These are phyloP conservation scores for Wickerhamiella spandovensis DNA, from an alignment of 805 yeast species.

Conservation along the genomic window DNA sequence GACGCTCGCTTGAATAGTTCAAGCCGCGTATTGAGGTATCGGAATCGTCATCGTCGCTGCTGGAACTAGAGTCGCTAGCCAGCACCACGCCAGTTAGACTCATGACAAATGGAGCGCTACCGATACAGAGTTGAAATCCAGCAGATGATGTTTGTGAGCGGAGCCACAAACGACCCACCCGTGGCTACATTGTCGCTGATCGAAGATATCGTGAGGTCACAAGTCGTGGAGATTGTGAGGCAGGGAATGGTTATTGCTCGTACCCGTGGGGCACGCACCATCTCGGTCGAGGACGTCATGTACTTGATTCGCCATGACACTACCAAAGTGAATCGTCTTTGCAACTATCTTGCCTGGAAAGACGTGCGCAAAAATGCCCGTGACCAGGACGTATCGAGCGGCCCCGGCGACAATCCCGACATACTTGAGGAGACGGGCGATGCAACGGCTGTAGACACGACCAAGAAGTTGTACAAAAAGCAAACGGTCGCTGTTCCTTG, in stretches of 20 bases:
- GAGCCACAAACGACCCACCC: conserved; percentile 91
- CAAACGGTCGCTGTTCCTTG: conserved; percentile 79
- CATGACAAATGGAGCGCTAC: conserved; percentile 26
- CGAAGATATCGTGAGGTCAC: conserved; percentile 90
- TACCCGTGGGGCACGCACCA: conserved; percentile 66
- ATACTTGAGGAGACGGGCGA: conserved; percentile 35
- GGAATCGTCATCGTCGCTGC: background rate
- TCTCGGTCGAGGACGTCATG: conserved; percentile 86
- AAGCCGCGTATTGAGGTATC: background rate
- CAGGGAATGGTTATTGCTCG: conserved; percentile 72
- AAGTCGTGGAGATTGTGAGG: conserved; percentile 69
- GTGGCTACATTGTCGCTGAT: conserved; percentile 81
- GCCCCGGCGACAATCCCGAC: conserved; percentile 37
- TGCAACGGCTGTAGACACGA: conserved; percentile 23
- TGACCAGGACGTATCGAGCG: conserved; percentile 42
- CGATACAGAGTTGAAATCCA: conserved; percentile 87
- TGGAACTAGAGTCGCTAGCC: background rate
- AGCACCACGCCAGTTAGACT: background rate
- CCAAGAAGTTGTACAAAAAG: conserved; percentile 47
- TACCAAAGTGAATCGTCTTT: conserved; percentile 81
- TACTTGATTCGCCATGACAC: conserved; percentile 84
- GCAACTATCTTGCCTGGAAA: conserved; percentile 92
- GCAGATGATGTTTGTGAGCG: conserved; percentile 96
- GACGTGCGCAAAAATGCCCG: conserved; percentile 79
- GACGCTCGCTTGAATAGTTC: background rate